A percentile compares a stretch with the other conserved stretches of the same genome.
Evolutionary conservation across 768 basidiomycete species (phyloP).

Genomic region (Phaffia australis): DNA sequence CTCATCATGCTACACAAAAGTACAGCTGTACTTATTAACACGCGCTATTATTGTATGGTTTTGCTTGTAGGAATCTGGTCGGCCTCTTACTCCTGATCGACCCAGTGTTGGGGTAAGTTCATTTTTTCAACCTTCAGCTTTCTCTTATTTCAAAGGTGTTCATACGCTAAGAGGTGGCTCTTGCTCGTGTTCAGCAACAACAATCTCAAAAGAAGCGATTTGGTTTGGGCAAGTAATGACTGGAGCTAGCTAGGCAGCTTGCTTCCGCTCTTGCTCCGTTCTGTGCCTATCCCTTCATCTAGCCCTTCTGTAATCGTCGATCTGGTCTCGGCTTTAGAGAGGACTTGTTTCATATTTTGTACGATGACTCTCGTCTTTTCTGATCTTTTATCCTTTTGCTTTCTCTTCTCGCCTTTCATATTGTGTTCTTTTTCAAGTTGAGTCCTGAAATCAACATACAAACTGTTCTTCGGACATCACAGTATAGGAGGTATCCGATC

Average conservation of each 20-base stretch:
- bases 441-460: too few species aligned
- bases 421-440: too few species aligned
- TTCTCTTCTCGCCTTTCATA: too few species aligned
- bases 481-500: too few species aligned
- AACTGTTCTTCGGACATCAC: too few species aligned
- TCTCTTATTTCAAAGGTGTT: background rate
- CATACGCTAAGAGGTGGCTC: background rate
- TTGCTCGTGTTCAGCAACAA: background rate
- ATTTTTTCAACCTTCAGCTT: background rate
- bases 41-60: background rate
- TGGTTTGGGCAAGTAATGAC: slow-evolving; percentile 37
- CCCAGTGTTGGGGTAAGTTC: slow-evolving; percentile 4
- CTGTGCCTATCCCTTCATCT: background rate
- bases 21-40: background rate
- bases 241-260: background rate
- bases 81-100: slow-evolving; percentile 20
- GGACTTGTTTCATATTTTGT: too few species aligned
- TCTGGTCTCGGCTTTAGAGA: too few species aligned
- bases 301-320: too few species aligned
- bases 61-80: background rate
- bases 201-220: slow-evolving; percentile 37
- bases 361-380: too few species aligned
- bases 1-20: slow-evolving; percentile 41
- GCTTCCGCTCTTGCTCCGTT: background rate
- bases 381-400: too few species aligned